These are phyloP conservation scores for Fusarium anguioides DNA, from an alignment of 2,329 filamentous ascomycete species.

Conservation along the genomic window DNA sequence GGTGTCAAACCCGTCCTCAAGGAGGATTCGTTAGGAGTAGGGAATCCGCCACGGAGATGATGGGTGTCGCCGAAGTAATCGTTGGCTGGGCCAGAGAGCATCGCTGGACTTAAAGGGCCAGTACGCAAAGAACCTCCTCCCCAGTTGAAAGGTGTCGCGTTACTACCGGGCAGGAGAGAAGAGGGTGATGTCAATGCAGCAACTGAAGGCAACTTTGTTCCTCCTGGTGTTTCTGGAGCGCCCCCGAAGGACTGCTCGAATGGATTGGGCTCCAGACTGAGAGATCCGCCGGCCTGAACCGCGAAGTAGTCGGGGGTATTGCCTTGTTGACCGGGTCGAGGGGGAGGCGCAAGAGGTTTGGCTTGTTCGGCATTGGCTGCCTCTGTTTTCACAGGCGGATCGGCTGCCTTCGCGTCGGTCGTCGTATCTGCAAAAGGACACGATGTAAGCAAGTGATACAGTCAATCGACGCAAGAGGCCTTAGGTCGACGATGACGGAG, in stretches of 20 bases:
- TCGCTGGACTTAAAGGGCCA: constrained; percentile 94
- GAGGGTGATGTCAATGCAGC: constrained; percentile 92
- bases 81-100: constrained; percentile 87
- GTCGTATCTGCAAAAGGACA: constrained; percentile 52
- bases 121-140: constrained; percentile 84
- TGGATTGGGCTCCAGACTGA: constrained; percentile 90
- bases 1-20: constrained; percentile 91
- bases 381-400: constrained; percentile 61
- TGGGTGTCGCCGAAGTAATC: constrained; percentile 91
- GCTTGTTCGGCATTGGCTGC: constrained; percentile 66
- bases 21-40: constrained; percentile 96
- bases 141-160: constrained; percentile 82
- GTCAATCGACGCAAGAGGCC: constrained; percentile 21
- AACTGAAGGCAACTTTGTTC: constrained; percentile 86
- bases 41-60: constrained; percentile 83
- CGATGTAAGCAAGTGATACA: constrained; percentile 38
- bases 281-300: constrained; percentile 62
- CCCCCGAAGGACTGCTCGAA: constrained; percentile 93
- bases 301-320: constrained; percentile 77
- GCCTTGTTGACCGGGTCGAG: constrained; percentile 68
- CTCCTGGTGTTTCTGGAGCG: constrained; percentile 82
- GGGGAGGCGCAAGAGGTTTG: constrained; percentile 77
- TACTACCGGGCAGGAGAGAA: constrained; percentile 78
- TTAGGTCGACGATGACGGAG: constrained; percentile 32
- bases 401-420: constrained; percentile 59